phyloP scores from a whole-genome alignment of 148 eudicot genomes.

The Chenopodium album region DNA sequence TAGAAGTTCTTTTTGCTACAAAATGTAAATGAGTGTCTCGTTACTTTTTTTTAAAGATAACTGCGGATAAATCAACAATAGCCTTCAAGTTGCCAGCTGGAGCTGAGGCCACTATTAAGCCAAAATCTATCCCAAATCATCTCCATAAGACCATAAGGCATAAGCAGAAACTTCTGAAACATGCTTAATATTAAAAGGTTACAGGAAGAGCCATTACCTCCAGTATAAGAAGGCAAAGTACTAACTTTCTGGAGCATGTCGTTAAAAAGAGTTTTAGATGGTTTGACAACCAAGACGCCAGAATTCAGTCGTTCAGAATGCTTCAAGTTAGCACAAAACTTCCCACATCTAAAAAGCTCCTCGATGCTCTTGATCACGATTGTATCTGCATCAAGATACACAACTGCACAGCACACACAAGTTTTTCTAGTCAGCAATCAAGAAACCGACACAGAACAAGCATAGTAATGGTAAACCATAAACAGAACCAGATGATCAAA shows the following conservation, averaged over 20 bases:
- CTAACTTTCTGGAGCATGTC: conserved; percentile 85
- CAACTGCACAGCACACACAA: conserved; percentile 53
- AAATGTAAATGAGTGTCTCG: too few species aligned
- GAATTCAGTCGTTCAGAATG: conserved; percentile 99
- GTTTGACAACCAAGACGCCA: conserved; percentile 96
- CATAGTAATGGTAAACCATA: neutral
- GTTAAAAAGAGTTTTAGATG: conserved; percentile 70
- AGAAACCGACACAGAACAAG: neutral
- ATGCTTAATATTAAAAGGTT: neutral
- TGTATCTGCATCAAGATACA: conserved; percentile 99
- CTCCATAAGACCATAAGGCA: neutral
- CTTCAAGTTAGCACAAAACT: conserved; percentile 96
- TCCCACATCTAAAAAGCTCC: conserved; percentile 81
- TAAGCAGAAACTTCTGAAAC: neutral
- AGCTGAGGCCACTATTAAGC: neutral
- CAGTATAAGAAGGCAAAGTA: conserved; percentile 82
- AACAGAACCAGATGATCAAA: neutral
- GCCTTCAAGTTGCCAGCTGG: neutral
- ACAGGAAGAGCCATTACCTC: conserved; percentile 52
- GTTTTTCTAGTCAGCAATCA: neutral
- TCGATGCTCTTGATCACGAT: conserved; percentile 87
- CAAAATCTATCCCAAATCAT: neutral
- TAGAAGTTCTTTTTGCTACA: too few species aligned
- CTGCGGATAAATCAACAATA: neutral
- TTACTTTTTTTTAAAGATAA: neutral